Base-by-base conservation (phyloP, 192 early-diverging fungal genomes). In the Umbelopsis sp. region DNA sequence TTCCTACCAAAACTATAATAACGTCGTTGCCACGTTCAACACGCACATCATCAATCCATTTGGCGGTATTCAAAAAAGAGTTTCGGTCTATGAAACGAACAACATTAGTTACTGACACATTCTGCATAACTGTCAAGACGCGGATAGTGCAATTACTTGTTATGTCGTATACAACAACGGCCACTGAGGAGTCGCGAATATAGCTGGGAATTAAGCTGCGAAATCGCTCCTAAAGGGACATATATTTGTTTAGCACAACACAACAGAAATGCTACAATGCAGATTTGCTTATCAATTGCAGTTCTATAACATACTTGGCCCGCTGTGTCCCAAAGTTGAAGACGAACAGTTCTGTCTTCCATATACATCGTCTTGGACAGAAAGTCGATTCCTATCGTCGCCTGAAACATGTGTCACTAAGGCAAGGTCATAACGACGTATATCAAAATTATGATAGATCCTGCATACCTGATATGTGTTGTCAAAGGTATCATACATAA, bases 401-500 rank as follows among this genome's bases (percentile, higher is more conserved):
- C 93, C 93, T 94, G 72, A 22, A 22, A n/a, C 48, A 20, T 22
- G 18, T 49, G 49, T 51, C 4, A 79, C 64, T 44, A n/a, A 33
- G 46, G 10, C 35, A 46, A 4, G 37, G 49, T 47, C 41, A 44
- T 55, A 10, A 37, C n/a, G 20, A 46, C 67, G 9, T 22, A 6
- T 12, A 46, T 58, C 44, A 35, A 53, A 64, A 20, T 64, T 41
- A 33, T 7, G 30, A 27, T 21, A 23, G 13, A 10, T 45, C 48
- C 49, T 52, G 25, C 45, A 35, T 82, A 89, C 86, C 80, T 92
- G 95, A 83, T 99, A 98, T 44, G 95, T 95, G 72, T 95, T 96
- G 87, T 99, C 97, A 78, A 99, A 99, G n/a, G 95, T 98, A 74
- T 99, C 98, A 79, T 99, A 98, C 97, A 99, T 99, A 82, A 99